These are phyloP conservation scores for Ophiostoma ips DNA, from an alignment of 2,329 filamentous ascomycete species.

Conservation along the genomic window DNA sequence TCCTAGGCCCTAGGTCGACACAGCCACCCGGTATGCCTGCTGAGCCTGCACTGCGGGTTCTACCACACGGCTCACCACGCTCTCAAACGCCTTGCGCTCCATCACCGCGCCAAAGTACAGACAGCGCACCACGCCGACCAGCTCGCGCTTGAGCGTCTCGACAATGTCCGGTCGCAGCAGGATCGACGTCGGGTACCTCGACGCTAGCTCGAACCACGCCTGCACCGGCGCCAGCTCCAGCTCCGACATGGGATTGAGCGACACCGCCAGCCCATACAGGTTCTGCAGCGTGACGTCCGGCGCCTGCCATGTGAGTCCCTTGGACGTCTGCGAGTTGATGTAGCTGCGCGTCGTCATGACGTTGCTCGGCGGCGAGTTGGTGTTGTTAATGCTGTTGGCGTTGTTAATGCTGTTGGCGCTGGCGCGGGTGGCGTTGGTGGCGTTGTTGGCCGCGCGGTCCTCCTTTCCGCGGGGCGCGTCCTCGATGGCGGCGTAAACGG, in stretches of 20 bases:
- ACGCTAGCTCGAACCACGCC: slow-evolving; percentile 39
- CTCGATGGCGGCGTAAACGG: slow-evolving; percentile 18
- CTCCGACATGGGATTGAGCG: slow-evolving; percentile 26
- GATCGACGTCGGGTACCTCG: slow-evolving; percentile 24
- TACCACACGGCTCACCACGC: slow-evolving; percentile 28
- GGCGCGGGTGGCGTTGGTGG: no score
- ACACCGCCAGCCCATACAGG: slow-evolving; percentile 31
- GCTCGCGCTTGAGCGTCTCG: slow-evolving; percentile 25
- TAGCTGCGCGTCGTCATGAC: background rate
- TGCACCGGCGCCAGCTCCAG: slow-evolving; percentile 37
- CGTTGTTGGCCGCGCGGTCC: background rate
- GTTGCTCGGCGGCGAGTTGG: no score
- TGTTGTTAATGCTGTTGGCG: no score
- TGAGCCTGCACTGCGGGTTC: slow-evolving; percentile 14
- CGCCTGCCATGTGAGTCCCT: slow-evolving; percentile 23
- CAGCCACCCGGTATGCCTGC: background rate
- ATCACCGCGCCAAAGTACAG: slow-evolving; percentile 34
- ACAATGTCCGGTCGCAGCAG: slow-evolving; percentile 24
- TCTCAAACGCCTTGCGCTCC: slow-evolving; percentile 32
- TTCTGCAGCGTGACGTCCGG: slow-evolving; percentile 27
- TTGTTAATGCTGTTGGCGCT: no score
- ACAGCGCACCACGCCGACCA: slow-evolving; percentile 31
- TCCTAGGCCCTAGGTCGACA: background rate
- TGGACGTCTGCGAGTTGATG: slow-evolving; percentile 3
- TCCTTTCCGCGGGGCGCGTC: slow-evolving; percentile 3